Conservation (phyloP, 2,329 filamentous ascomycete genomes). For the Cercospora citrullina region DNA sequence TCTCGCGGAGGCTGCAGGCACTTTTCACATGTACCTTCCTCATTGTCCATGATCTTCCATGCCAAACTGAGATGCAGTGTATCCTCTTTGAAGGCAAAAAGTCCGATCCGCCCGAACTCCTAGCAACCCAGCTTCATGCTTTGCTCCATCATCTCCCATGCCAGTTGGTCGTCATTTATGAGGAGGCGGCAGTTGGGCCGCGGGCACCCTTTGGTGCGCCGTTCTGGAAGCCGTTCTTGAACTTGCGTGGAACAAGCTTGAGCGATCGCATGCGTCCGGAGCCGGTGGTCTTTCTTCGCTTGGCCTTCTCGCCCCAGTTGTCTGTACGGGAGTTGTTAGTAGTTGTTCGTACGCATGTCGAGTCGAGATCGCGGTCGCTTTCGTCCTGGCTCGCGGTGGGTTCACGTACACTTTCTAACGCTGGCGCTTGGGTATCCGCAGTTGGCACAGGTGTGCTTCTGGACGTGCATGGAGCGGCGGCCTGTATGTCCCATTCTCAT, state of each 20-base stretch:
- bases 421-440: slow-evolving; percentile 98
- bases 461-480: slow-evolving; percentile 96
- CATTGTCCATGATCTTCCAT: slow-evolving; percentile 8
- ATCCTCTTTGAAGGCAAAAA: slow-evolving; percentile 11
- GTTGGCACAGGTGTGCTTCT: slow-evolving; percentile 96
- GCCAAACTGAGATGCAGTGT: slow-evolving; percentile 11
- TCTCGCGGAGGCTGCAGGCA: slow-evolving; percentile 15
- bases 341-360: background rate
- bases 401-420: slow-evolving; percentile 92
- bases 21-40: slow-evolving; percentile 7
- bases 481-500: slow-evolving; percentile 54
- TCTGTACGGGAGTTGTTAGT: slow-evolving; percentile 55
- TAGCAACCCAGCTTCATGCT: slow-evolving; percentile 27
- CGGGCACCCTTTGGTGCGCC: slow-evolving; percentile 83
- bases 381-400: background rate
- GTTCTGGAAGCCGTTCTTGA: slow-evolving; percentile 97
- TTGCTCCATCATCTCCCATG: slow-evolving; percentile 22
- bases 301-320: slow-evolving; percentile 99
- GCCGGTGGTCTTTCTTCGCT: slow-evolving; percentile 99
- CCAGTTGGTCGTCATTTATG: slow-evolving; percentile 9
- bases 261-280: slow-evolving; percentile 95
- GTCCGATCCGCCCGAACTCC: slow-evolving; percentile 26
- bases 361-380: slow-evolving; percentile 10
- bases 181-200: slow-evolving; percentile 46
- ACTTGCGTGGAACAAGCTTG: slow-evolving; percentile 86